Percentiles rank a stretch among this genome's conserved stretches.
phyloP scores from a whole-genome alignment of 2,329 filamentous ascomycete species.

The Blastomyces parvus region DNA sequence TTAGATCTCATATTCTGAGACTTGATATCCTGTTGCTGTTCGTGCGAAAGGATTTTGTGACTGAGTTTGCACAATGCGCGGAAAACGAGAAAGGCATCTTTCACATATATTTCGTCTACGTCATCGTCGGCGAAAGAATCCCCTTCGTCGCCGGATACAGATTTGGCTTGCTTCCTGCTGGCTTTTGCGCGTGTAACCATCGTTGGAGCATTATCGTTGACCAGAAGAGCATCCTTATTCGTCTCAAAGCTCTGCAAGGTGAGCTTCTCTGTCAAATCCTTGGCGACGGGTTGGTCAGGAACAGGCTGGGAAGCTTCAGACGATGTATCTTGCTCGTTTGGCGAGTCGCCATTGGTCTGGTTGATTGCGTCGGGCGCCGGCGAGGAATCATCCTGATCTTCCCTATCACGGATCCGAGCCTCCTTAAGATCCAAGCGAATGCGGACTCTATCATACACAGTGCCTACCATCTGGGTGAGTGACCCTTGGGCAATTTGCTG shows the following conservation, averaged over 20 bases:
- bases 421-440: slow-evolving; percentile 79
- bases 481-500: slow-evolving; percentile 97
- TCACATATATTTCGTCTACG: slow-evolving; percentile 93
- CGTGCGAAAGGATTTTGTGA: slow-evolving; percentile 78
- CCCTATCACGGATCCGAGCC: slow-evolving; percentile 47
- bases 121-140: slow-evolving; percentile 46
- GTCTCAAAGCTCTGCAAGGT: slow-evolving; percentile 62
- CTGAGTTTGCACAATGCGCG: slow-evolving; percentile 95
- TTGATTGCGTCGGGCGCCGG: slow-evolving; percentile 30
- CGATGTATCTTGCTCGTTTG: slow-evolving; percentile 41
- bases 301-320: slow-evolving; percentile 29
- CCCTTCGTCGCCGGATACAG: slow-evolving; percentile 32
- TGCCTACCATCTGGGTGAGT: slow-evolving; percentile 95
- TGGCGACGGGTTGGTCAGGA: slow-evolving; percentile 40
- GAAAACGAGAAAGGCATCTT: slow-evolving; percentile 95
- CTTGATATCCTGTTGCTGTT: slow-evolving; percentile 85
- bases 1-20: slow-evolving; percentile 97
- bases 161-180: slow-evolving; percentile 38
- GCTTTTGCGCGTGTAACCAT: slow-evolving; percentile 53
- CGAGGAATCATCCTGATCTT: slow-evolving; percentile 27
- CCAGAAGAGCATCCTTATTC: slow-evolving; percentile 55
- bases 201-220: slow-evolving; percentile 58
- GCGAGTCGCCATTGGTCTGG: slow-evolving; percentile 32
- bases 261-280: slow-evolving; percentile 50
- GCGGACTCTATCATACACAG: slow-evolving; percentile 93